These are phyloP conservation scores for Gracilariopsis chorda DNA, from an alignment of 23 red algal species.

Conservation along the genomic window DNA sequence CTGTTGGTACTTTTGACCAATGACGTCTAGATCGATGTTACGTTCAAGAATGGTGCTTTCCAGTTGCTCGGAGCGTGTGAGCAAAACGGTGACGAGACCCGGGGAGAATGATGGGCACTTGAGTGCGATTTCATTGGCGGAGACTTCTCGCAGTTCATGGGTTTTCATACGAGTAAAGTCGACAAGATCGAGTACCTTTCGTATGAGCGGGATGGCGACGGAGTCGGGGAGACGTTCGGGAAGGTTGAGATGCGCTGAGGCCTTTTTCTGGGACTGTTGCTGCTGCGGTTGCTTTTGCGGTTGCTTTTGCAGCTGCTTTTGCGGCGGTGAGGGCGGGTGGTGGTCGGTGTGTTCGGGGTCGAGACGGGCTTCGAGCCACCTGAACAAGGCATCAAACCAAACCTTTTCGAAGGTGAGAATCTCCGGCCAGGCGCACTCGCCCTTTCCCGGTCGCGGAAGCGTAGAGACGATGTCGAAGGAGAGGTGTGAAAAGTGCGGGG, in stretches of 20 bases:
- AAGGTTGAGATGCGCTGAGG: neutral
- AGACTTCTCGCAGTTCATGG: conserved; percentile 32
- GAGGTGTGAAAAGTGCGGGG: conserved; percentile 18
- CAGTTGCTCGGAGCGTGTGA: conserved; percentile 24
- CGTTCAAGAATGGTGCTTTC: conserved; percentile 45
- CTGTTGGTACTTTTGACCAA: conserved; percentile 51
- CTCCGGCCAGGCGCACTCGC: conserved; percentile 46
- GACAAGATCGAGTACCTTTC: conserved; percentile 37
- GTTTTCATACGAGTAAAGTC: conserved; percentile 68
- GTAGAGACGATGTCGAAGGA: conserved; percentile 29
- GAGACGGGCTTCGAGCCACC: conserved; percentile 29
- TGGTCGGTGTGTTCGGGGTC: too few relatives aligned
- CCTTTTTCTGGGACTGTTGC: neutral
- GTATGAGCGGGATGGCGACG: neutral
- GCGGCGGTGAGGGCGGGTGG: too few relatives aligned
- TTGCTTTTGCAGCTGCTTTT: neutral
- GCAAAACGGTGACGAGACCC: conserved; percentile 33
- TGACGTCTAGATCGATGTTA: conserved; percentile 45
- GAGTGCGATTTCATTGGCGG: conserved; percentile 28
- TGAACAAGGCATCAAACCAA: conserved; percentile 63
- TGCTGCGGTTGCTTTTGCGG: neutral
- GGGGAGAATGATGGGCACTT: conserved; percentile 21
- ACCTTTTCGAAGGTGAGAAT: conserved; percentile 60
- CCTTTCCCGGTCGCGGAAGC: conserved; percentile 47
- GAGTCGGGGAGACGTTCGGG: neutral